A percentile compares a stretch with the other conserved stretches of the same genome.
Evolutionary conservation across 1,284 basidiomycete genomes (phyloP).

Genomic region (Cystobasidium slooffiae): DNA sequence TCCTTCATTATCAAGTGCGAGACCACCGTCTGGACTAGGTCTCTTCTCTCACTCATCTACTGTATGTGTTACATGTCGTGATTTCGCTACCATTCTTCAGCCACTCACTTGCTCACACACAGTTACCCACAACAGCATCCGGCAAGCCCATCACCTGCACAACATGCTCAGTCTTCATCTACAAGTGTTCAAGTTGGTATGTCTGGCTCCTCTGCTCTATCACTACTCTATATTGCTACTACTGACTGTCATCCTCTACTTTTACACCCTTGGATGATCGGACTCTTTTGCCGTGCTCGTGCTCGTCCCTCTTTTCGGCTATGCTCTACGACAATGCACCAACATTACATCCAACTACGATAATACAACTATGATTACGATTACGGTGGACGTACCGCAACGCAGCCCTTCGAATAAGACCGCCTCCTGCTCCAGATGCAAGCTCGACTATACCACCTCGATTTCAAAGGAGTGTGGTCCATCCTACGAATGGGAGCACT

Average conservation of each 20-base stretch:
- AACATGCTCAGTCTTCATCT: neutral
- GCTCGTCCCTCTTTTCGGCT: slow-evolving; percentile 12
- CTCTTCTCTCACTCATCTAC: slow-evolving; percentile 11
- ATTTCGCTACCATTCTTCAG: neutral
- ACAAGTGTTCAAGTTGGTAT: slow-evolving; percentile 46
- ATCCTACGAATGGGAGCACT: slow-evolving; percentile 64
- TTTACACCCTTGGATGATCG: neutral
- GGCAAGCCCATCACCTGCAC: slow-evolving; percentile 5
- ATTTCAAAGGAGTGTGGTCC: slow-evolving; percentile 87
- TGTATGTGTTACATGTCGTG: neutral
- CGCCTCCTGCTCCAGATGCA: slow-evolving; percentile 79
- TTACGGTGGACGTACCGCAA: neutral
- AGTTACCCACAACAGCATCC: neutral
- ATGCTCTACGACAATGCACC: neutral
- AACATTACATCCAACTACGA: neutral
- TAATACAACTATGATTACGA: too few species aligned
- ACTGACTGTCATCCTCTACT: neutral
- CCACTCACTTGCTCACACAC: neutral
- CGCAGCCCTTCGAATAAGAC: slow-evolving; percentile 87
- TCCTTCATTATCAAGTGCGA: neutral
- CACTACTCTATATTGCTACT: neutral
- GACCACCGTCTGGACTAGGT: slow-evolving; percentile 16
- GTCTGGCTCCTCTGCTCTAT: neutral
- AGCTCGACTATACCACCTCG: slow-evolving; percentile 79
- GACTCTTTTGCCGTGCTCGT: neutral